phyloP scores from a whole-genome alignment of 441 rosid genomes.

The Macaranga tanarius region DNA sequence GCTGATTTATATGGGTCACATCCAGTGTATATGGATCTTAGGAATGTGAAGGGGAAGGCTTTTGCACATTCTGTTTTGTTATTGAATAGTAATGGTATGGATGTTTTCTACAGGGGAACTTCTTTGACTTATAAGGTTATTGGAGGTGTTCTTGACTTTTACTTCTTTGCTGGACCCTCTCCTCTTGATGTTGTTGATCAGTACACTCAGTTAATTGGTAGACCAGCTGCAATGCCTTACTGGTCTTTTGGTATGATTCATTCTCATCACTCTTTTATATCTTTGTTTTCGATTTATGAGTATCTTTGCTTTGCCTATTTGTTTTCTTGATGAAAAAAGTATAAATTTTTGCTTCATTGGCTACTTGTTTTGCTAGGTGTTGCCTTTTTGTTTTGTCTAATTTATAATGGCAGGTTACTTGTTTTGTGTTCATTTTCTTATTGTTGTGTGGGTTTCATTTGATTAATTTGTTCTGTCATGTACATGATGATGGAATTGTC shows the following conservation, averaged over 20 bases:
- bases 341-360: background rate
- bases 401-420: background rate
- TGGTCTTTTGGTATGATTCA: constrained; percentile 77
- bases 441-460: background rate
- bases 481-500: constrained; percentile 6
- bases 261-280: constrained; percentile 6
- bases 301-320: background rate
- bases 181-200: constrained; percentile 86
- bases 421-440: background rate
- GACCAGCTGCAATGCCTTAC: constrained; percentile 99
- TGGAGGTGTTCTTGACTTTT: constrained; percentile 91
- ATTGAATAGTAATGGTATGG: constrained; percentile 96
- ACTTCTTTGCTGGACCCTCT: constrained; percentile 79
- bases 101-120: constrained; percentile 74
- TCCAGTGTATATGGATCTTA: constrained; percentile 93
- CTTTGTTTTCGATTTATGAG: background rate
- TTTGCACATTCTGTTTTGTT: constrained; percentile 75
- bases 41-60: constrained; percentile 62
- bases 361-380: background rate
- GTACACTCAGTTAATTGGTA: constrained; percentile 74
- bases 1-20: constrained; percentile 90
- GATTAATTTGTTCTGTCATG: background rate
- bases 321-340: background rate
- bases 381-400: background rate
- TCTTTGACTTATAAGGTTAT: constrained; percentile 88